Conservation (phyloP, 805 yeast species). For the Pichia cephalocereana region DNA sequence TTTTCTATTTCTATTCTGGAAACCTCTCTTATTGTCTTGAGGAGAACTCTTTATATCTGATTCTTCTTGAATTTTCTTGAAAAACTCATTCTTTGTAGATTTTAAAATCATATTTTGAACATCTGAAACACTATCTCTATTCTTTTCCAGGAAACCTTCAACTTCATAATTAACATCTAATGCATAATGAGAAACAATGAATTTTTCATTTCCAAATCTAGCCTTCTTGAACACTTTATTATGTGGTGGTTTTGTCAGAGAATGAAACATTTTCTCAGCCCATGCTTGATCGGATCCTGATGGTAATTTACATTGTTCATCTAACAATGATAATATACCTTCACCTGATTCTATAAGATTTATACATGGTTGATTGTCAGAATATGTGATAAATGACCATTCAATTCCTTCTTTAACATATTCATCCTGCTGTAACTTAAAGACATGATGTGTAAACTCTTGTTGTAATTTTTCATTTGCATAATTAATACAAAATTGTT, state of each 20-base stretch:
- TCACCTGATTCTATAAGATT: slow-evolving; percentile 78
- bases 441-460: slow-evolving; percentile 94
- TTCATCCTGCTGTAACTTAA: slow-evolving; percentile 94
- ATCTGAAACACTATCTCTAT: slow-evolving; percentile 94
- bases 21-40: neutral
- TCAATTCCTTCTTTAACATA: slow-evolving; percentile 85
- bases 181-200: slow-evolving; percentile 89
- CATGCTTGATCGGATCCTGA: slow-evolving; percentile 89
- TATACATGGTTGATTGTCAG: slow-evolving; percentile 96
- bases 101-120: slow-evolving; percentile 82
- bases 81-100: slow-evolving; percentile 57
- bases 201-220: slow-evolving; percentile 84
- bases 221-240: slow-evolving; percentile 84
- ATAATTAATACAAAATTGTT: slow-evolving; percentile 94
- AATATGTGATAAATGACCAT: slow-evolving; percentile 93
- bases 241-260: slow-evolving; percentile 69
- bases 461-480: slow-evolving; percentile 96
- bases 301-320: slow-evolving; percentile 92
- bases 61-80: slow-evolving; percentile 54
- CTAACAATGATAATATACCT: slow-evolving; percentile 81
- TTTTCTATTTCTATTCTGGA: slow-evolving; percentile 41
- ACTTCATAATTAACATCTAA: slow-evolving; percentile 85
- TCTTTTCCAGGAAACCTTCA: slow-evolving; percentile 93
- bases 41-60: slow-evolving; percentile 30
- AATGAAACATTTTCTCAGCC: slow-evolving; percentile 83